phyloP scores from a whole-genome alignment of 768 basidiomycete genomes.

The Saitozyma sp. region DNA sequence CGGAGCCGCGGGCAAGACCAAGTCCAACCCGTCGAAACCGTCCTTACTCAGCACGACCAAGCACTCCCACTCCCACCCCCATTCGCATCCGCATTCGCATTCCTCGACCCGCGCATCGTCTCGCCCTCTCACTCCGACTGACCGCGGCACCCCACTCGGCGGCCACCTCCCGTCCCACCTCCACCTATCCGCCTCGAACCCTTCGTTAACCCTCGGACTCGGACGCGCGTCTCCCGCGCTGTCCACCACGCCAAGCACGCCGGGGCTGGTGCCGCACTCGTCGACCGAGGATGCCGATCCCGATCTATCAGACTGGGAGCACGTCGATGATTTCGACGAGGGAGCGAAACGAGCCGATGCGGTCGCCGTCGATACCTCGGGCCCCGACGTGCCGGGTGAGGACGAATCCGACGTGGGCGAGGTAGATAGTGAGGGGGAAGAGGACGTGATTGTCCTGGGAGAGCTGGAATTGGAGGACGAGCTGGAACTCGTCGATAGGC shows the following conservation, averaged over 20 bases:
- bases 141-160: background rate
- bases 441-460: constrained; percentile 39
- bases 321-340: background rate
- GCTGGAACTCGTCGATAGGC: constrained; percentile 15
- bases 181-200: background rate
- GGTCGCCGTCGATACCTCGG: constrained; percentile 4
- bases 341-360: background rate
- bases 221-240: background rate
- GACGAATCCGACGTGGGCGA: constrained; percentile 3
- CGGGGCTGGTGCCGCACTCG: constrained; percentile 3
- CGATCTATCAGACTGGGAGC: constrained; percentile 22
- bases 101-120: no score
- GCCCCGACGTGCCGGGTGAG: constrained; percentile 15
- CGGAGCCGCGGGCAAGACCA: background rate
- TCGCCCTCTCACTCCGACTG: no score
- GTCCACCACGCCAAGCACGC: constrained; percentile 10
- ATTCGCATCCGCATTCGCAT: no score
- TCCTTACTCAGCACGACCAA: background rate
- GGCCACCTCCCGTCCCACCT: background rate
- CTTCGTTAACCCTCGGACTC: background rate
- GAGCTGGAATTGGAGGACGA: constrained; percentile 39
- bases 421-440: constrained; percentile 24
- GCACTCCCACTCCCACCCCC: no score
- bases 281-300: constrained; percentile 8
- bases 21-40: background rate